Evolutionary conservation across 1,284 basidiomycete genomes (phyloP), one percentile per base, ranked within the genome.

Genomic region (Baeospora myosura): DNA sequence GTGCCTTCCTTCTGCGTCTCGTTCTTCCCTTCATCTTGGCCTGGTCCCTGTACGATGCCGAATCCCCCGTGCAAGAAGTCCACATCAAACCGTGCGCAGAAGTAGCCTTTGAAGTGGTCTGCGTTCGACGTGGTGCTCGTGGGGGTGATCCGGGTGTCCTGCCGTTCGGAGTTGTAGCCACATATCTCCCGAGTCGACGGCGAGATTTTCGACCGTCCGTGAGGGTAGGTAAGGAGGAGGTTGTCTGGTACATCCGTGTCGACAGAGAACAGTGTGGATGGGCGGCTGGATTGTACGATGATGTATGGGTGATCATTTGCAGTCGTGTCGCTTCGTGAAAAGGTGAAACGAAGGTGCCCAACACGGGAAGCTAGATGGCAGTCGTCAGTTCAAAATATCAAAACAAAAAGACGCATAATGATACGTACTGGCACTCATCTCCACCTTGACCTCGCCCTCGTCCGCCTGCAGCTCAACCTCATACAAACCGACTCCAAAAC

Each of bases 281-380:
- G 70, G 3, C 87, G 73, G 1, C 82, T 78, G 0, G 81, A 80
- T 54, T 90, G 82, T 10, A 91, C 50, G 8, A 88, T 65, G 37
- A 91, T 62, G 46, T 83, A 82, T 0, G 86, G 84, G 16, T 50
- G 46, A 1, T 42, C 42, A 2, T 66, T 64, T 12, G 63, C 57
- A 4, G 58, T n/a, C n/a, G n/a, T n/a, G n/a, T 47, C 24, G 3
- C 50, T 44, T 3, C 40, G 14, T 49, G 25, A 57, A 63, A 89
- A 87, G 0, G 76, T 81, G 62, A 89, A 88, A 2, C 80, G 73
- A 1, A 90, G 65, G 53, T 89, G 85, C 0, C 82, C 86, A 12
- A 86, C 85, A 12, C 85, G 76, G 3, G 86, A 88, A 4, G 85
- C 83, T 87, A 39, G 45, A 16, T 48, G 14, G 14, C 10, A 22